Evolutionary conservation across 2,329 filamentous ascomycete species (phyloP).

Genomic region (Basipetospora chlamydospora): DNA sequence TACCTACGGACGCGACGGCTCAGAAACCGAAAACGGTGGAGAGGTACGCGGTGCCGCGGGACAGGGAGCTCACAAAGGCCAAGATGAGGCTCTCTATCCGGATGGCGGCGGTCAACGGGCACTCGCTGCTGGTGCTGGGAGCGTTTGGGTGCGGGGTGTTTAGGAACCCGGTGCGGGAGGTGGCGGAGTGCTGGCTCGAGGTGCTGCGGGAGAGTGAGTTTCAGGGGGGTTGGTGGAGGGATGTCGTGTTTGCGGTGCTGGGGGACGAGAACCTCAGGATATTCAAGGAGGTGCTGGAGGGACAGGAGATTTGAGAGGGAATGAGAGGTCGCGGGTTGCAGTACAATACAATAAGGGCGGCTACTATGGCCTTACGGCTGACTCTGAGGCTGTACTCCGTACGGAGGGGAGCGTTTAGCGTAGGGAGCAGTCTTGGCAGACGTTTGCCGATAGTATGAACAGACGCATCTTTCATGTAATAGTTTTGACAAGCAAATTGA

Average conservation of each 20-base stretch:
- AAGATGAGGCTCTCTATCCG: constrained; percentile 50
- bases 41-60: constrained; percentile 24
- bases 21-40: constrained; percentile 8
- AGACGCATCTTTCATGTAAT: no score
- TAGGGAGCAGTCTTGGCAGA: no score
- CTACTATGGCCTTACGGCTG: no score
- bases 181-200: constrained; percentile 48
- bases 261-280: constrained; percentile 34
- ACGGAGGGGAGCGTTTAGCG: no score
- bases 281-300: constrained; percentile 29
- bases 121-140: constrained; percentile 48
- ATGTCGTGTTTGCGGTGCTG: constrained; percentile 49
- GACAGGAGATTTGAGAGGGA: constrained; percentile 12
- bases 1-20: no score
- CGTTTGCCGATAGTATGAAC: no score
- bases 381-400: no score
- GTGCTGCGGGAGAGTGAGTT: constrained; percentile 49
- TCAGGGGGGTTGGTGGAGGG: constrained; percentile 46
- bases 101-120: constrained; percentile 39
- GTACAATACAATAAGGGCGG: no score
- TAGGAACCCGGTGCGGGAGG: constrained; percentile 42
- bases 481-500: no score
- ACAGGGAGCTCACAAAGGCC: constrained; percentile 39
- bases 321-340: background rate
- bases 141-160: constrained; percentile 58